Evolutionary conservation across 257 asterid genomes (phyloP).

Genomic region (Sherardia arvensis): DNA sequence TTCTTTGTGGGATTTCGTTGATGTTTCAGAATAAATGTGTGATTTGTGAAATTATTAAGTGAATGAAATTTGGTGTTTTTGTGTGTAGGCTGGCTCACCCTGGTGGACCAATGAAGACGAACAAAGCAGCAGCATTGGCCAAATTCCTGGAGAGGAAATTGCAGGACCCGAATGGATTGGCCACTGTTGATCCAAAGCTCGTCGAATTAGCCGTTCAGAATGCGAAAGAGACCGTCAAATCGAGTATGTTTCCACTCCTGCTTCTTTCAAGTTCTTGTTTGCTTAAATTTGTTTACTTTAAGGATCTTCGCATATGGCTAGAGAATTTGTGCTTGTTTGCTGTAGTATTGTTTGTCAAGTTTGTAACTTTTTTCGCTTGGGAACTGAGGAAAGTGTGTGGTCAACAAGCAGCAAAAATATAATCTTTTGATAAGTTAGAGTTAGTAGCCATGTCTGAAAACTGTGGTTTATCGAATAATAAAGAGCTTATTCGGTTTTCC

Average conservation of each 20-base stretch:
- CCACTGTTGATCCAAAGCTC: constrained; percentile 64
- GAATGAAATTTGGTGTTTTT: neutral
- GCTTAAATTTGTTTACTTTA: neutral
- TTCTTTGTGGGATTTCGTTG: neutral
- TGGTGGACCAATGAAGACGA: constrained; percentile 89
- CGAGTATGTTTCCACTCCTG: constrained; percentile 34
- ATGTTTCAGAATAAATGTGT: neutral
- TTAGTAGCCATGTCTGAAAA: neutral
- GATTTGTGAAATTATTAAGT: neutral
- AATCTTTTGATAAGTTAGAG: neutral
- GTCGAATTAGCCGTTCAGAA: constrained; percentile 75
- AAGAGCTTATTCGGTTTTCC: neutral
- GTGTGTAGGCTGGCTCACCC: constrained; percentile 75
- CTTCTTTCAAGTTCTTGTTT: neutral
- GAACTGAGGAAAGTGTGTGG: neutral
- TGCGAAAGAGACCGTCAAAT: constrained; percentile 64
- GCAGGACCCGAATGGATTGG: constrained; percentile 74
- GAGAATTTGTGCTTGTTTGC: neutral
- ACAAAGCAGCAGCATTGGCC: constrained; percentile 95
- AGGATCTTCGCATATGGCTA: neutral
- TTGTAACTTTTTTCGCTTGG: neutral
- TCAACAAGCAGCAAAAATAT: neutral
- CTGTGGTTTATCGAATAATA: neutral
- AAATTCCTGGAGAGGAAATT: constrained; percentile 81
- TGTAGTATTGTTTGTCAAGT: neutral